Evolutionary conservation across 148 eudicot genomes (phyloP).

Genomic region (Vaccinium myrtillus): DNA sequence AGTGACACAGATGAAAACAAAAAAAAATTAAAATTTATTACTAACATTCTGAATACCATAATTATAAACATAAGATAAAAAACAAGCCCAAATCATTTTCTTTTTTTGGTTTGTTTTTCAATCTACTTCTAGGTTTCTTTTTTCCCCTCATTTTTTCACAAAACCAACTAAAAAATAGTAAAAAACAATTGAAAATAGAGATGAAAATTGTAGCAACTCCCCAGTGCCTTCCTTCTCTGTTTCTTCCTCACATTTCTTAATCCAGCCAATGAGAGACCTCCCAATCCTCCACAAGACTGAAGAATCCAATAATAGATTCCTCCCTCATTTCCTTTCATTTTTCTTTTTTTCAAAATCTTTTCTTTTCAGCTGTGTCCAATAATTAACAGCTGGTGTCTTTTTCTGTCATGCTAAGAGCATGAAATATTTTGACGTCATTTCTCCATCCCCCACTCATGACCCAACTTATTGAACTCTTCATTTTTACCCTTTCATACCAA

Average conservation of each 20-base stretch:
- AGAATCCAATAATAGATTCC: not conserved
- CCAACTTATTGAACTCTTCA: conserved; percentile 18
- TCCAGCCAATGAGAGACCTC: not conserved
- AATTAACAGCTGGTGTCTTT: conserved; percentile 27
- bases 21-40: not conserved
- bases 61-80: not conserved
- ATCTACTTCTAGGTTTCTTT: not conserved
- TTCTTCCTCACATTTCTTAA: conserved; percentile 12
- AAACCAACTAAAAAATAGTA: not conserved
- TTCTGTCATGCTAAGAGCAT: conserved; percentile 17
- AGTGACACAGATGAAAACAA: not conserved
- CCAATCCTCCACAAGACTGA: not conserved
- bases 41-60: not conserved
- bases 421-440: conserved; percentile 11
- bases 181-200: not conserved
- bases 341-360: conserved; percentile 8
- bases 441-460: conserved; percentile 9
- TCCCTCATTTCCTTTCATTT: not conserved
- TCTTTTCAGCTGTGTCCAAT: conserved; percentile 23
- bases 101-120: not conserved
- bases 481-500: not conserved
- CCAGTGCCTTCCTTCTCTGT: not conserved
- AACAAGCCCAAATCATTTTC: conserved; percentile 5
- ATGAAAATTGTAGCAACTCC: not conserved
- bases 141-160: not conserved